Evolutionary conservation across 2,329 filamentous ascomycete genomes (phyloP).

Genomic region (Malbranchea cinnamomea): DNA sequence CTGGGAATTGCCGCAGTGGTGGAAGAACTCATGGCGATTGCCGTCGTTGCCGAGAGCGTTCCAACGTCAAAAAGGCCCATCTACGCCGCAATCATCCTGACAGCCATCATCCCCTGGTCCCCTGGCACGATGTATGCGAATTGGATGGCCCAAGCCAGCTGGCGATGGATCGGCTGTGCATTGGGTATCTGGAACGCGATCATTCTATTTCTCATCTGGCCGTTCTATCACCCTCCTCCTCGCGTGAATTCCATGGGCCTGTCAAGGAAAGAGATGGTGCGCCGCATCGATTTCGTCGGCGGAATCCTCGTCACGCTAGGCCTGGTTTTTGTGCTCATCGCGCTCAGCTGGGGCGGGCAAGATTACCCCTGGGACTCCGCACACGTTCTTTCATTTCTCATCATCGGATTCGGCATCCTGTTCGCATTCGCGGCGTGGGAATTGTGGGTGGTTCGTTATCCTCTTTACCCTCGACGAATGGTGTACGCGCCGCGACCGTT

Average conservation of each 20-base stretch:
- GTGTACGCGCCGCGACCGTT: no score
- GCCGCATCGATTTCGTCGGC: conserved; percentile 36
- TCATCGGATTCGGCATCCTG: conserved; percentile 27
- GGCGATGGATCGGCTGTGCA: conserved; percentile 41
- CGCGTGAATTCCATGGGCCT: conserved; percentile 28
- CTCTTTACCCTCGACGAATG: conserved; percentile 30
- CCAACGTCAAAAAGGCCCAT: no score
- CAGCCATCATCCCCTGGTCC: no score
- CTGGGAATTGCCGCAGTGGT: no score
- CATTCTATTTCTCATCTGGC: conserved; percentile 35
- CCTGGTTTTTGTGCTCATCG: conserved; percentile 37
- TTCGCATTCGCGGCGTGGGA: conserved; percentile 25
- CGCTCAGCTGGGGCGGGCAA: conserved; percentile 15
- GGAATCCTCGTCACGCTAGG: conserved; percentile 36
- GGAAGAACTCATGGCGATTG: no score
- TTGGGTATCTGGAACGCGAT: conserved; percentile 38
- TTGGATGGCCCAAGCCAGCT: conserved; percentile 22
- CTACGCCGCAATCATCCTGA: no score
- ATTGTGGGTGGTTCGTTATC: conserved; percentile 23
- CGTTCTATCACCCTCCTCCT: conserved; percentile 41
- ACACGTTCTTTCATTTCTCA: conserved; percentile 26
- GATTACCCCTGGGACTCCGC: conserved; percentile 24
- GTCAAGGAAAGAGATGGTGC: conserved; percentile 27
- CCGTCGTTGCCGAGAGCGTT: no score
- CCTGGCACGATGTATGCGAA: no score